Evolutionary conservation across 164 flowering plant species (phyloP).

Genomic region (Nelumbo lutea): DNA sequence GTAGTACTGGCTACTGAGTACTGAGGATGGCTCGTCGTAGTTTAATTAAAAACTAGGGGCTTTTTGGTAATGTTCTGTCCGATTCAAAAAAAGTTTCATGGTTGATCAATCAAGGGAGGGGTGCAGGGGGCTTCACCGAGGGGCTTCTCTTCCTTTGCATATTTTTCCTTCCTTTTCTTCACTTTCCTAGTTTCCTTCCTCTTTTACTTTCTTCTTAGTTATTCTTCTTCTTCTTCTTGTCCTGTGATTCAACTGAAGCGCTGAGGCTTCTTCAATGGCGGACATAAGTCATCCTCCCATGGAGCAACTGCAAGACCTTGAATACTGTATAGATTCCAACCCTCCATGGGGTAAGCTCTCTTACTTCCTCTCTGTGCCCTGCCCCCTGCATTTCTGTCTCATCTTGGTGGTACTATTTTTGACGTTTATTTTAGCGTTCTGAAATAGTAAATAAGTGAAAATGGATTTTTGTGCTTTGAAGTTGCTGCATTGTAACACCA

Average conservation of each 20-base stretch:
- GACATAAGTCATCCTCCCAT: constrained; percentile 78
- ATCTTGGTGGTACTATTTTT: neutral
- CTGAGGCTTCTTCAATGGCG: constrained; percentile 47
- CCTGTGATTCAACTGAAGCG: constrained; percentile 10
- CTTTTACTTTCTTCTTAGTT: constrained; percentile 29
- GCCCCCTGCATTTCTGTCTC: neutral
- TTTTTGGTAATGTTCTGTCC: neutral
- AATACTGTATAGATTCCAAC: constrained; percentile 90
- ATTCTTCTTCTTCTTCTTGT: constrained; percentile 8
- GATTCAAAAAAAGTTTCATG: neutral
- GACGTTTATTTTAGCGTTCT: neutral
- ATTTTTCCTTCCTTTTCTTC: neutral
- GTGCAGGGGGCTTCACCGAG: constrained; percentile 13
- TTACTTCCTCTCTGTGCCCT: constrained; percentile 4
- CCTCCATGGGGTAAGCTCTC: constrained; percentile 76
- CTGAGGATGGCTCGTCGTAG: neutral
- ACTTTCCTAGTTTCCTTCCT: neutral
- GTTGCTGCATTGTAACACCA: neutral
- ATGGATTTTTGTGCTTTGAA: constrained; percentile 8
- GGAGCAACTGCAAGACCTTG: constrained; percentile 95
- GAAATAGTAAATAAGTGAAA: neutral
- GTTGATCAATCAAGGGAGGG: neutral
- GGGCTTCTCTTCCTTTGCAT: constrained; percentile 13
- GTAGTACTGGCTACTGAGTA: too few species aligned
- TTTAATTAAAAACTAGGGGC: neutral